phyloP scores from a whole-genome alignment of 805 yeast genomes.

The Lipomyces sp. region DNA sequence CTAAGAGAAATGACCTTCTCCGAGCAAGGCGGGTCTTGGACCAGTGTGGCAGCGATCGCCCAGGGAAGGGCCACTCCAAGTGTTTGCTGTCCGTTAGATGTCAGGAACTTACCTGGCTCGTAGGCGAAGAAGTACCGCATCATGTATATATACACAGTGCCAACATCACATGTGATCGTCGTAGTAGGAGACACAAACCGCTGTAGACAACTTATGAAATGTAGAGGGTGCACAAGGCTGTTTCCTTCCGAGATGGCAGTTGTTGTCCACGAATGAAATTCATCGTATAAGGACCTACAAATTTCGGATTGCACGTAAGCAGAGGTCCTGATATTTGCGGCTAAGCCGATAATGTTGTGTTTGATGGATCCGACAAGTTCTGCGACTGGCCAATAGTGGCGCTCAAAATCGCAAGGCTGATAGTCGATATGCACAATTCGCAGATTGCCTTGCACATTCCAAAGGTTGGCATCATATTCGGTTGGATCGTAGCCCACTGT shows the following conservation, averaged over 20 bases:
- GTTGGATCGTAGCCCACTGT: neutral
- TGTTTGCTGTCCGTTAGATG: neutral
- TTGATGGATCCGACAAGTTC: neutral
- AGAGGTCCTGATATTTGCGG: neutral
- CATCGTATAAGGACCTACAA: neutral
- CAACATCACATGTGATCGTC: neutral
- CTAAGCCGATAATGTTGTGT: neutral
- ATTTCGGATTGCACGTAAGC: neutral
- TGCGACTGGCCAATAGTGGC: neutral
- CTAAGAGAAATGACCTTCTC: neutral
- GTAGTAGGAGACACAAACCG: neutral
- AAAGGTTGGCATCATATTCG: neutral
- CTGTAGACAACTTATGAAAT: neutral
- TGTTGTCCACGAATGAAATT: neutral
- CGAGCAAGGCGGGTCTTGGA: neutral
- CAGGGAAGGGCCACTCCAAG: neutral
- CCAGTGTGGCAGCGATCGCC: neutral
- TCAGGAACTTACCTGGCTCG: neutral
- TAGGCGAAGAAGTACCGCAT: slow-evolving; percentile 2
- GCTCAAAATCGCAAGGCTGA: neutral
- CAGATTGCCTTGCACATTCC: neutral
- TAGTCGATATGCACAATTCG: neutral
- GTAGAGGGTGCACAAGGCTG: neutral
- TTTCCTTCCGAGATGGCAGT: neutral
- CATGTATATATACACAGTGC: neutral